These are phyloP conservation scores for Tremellales sp. DNA, from an alignment of 1,284 basidiomycete genomes.

Conservation along the genomic window DNA sequence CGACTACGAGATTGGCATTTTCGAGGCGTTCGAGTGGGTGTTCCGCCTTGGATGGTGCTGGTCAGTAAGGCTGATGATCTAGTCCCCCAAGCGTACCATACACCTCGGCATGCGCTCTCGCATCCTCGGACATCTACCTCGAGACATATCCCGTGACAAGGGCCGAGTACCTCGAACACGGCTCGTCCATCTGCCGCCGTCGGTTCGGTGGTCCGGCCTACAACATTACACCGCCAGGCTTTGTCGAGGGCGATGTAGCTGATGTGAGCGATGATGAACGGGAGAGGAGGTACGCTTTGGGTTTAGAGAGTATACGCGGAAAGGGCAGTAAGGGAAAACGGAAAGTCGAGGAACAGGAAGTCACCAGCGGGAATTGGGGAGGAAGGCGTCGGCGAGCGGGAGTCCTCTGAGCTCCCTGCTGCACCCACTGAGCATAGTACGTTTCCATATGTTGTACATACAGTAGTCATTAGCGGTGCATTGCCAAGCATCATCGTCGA, in stretches of 20 bases:
- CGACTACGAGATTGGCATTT: constrained; percentile 67
- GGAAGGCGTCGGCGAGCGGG: constrained; percentile 31
- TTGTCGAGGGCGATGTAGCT: constrained; percentile 23
- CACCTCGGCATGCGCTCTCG: constrained; percentile 61
- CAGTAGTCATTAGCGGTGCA: background rate
- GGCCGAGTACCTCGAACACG: constrained; percentile 75
- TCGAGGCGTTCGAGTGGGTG: constrained; percentile 67
- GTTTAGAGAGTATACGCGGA: constrained; percentile 33
- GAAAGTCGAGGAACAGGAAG: constrained; percentile 35
- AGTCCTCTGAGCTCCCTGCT: background rate
- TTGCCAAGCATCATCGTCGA: no score
- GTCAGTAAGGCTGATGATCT: constrained; percentile 3
- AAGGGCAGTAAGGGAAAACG: constrained; percentile 19
- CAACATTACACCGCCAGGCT: constrained; percentile 37
- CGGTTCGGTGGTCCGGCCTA: constrained; percentile 40
- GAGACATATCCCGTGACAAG: constrained; percentile 60
- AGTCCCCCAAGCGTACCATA: constrained; percentile 74
- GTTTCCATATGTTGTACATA: background rate
- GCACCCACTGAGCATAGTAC: background rate
- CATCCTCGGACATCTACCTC: constrained; percentile 55
- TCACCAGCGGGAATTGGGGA: constrained; percentile 45
- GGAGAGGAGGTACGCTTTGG: constrained; percentile 39
- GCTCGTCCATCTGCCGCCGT: constrained; percentile 62
- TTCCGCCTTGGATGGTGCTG: no score
- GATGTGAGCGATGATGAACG: constrained; percentile 39